phyloP scores from a whole-genome alignment of 2,329 filamentous ascomycete species.

The Orbilia oligospora region DNA sequence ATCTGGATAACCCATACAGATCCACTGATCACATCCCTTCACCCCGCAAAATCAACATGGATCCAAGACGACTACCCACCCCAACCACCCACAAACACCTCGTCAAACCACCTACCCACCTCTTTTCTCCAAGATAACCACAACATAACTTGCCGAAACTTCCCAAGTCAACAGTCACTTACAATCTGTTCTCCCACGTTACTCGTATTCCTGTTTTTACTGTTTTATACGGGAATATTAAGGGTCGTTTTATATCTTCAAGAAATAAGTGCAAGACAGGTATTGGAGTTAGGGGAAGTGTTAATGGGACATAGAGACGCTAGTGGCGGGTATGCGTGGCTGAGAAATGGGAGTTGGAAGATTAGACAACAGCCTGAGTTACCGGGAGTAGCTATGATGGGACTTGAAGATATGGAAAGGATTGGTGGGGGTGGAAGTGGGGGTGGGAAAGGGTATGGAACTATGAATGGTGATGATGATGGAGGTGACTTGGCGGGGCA shows the following conservation, averaged over 20 bases:
- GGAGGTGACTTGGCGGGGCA: background rate
- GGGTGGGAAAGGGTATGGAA: background rate
- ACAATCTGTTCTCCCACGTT: conserved; percentile 32
- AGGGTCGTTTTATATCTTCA: conserved; percentile 37
- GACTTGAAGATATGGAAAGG: conserved; percentile 1
- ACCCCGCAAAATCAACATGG: conserved; percentile 36
- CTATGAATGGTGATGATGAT: background rate
- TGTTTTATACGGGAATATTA: conserved; percentile 32
- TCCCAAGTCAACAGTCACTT: conserved; percentile 6
- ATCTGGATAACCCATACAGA: conserved; percentile 10
- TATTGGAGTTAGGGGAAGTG: conserved; percentile 40
- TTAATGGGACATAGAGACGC: conserved; percentile 39
- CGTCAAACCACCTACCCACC: background rate
- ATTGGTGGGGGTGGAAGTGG: background rate
- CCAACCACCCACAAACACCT: conserved; percentile 7
- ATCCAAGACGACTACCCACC: conserved; percentile 49
- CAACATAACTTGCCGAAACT: conserved; percentile 39
- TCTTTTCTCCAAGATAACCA: background rate
- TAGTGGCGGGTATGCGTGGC: conserved; percentile 36
- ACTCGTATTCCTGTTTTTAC: conserved; percentile 8
- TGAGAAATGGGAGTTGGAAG: conserved; percentile 40
- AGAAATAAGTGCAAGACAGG: conserved; percentile 29
- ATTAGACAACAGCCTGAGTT: conserved; percentile 45
- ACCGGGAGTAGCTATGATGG: conserved; percentile 39
- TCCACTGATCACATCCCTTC: background rate